Base-by-base conservation (phyloP, 2,329 filamentous ascomycete genomes). In the Colletotrichum trifolii region DNA sequence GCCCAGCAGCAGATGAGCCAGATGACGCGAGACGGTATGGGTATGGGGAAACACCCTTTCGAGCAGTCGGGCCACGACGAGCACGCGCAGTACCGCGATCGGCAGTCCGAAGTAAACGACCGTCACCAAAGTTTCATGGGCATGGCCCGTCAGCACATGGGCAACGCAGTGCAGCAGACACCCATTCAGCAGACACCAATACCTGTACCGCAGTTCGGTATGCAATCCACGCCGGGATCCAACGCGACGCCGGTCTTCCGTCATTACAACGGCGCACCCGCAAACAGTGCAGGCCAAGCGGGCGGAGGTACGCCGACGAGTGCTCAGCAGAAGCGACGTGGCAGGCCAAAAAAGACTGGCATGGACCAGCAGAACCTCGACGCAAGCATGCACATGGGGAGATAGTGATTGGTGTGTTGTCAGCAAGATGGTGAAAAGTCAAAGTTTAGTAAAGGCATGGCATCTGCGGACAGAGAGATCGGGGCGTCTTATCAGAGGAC, bases 141-240 rank as follows among this genome's bases (percentile, higher is more conserved):
- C 46, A 67, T 65, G 54, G 54, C 64, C 7, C 60, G 60, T 8
- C 61, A 68, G 62, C 65, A 67, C 45, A 47, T 67, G 49, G 61
- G 40, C 36, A 63, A 66, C 43, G 38, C 64, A 11, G 56, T 66
- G 12, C 65, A 67, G 52, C 64, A 64, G 36, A 60, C 57, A 6
- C 45, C 60, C 2, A 64, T 68, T 3, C 67, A 69, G 49, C 67
- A 69, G 47, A 69, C 67, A 10, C 67, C 67, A 2, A 60, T 69
- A 1, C 67, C 67, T 8, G 66, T 69, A 43, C 67, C 67, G 12
- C 67, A 69, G 38, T 68, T 69, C 38, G 62, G 66, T 42, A 66
- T 69, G 67, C 67, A 66, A 48, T 47, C 58, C 8, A 60, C 46
- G 15, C 50, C 66, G 2, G 54, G 60, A 10, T 35, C 57, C 6